Base-by-base conservation (phyloP, 345 rosid genomes). In the Sonneratia alba region DNA sequence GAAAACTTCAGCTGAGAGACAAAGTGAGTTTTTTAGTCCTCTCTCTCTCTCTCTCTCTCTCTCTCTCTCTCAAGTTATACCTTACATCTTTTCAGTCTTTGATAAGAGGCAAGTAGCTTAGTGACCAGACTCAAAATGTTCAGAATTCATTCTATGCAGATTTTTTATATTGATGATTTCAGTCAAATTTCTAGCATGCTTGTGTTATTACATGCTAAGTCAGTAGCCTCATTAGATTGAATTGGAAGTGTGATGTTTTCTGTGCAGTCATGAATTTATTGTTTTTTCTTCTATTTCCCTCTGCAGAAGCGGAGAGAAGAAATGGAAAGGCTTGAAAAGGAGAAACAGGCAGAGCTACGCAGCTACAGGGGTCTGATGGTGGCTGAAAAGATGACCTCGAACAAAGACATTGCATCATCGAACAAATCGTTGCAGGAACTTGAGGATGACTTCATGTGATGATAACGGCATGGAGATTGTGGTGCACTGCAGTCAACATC, bases 321-420 rank as follows among this genome's bases (percentile, higher is more conserved):
- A 36, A 80, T 92, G 83, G 93, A 87, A 0, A 90, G 88, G 86
- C 85, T 92, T 70, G 99, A 95, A 77, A 95, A 90, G 82, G 99
- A 92, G 79, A 89, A 83, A 74, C 99, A 91, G 71, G 89, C 93
- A 67, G 97, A 95, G 81, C 72, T 89, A 80, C 84, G 97, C 83
- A 95, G 97, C 91, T 95, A 92, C 91, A 95, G 90, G 77, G 93
- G 96, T 22, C 69, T 95, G 85, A 95, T 95, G 99, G 97, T 95
- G 34, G 73, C 96, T 32, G 97, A 95, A 12, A 95, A 95, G 42
- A 95, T 95, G 97, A 91, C 97, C 70, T 92, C 97, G 24, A 92
- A 95, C 87, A 95, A 95, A 83, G 85, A 95, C 73, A 85, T 92
- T 73, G 97, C 97, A 67, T 81, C 90, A 48, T 83, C 83, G 79